Base-by-base conservation (phyloP, 1,284 basidiomycete species). In the Schizophyllum commune region DNA sequence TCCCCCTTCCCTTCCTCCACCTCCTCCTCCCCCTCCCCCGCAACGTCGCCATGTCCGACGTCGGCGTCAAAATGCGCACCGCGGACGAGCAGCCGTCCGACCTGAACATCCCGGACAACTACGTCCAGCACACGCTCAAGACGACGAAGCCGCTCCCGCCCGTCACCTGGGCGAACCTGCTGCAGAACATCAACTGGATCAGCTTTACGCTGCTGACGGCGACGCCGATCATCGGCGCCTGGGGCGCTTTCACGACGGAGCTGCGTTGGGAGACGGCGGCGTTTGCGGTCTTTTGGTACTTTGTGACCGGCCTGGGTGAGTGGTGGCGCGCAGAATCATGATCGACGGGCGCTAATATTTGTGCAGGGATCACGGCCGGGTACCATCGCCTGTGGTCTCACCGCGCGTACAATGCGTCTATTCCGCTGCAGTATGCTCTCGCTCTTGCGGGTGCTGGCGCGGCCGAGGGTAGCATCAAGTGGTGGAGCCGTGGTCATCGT, bases 321-420 rank as follows among this genome's bases (percentile, higher is more conserved):
- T 47, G 39, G 39, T 47, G 39, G 39, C 39, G 39, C 51, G 27
- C 55, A 32, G 6, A 21, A 27, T 32, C 27, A 11, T 22, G 27
- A 4, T 54, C 13, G 32, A 19, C 17, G 19, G 21, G 21, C 11
- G 15, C n/a, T 59, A 1, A 32, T 52, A 54, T 52, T 52, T 52
- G 34, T 52, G 15, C 58, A 80, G 77, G 84, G 39, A 87, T 89
- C 55, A 88, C 85, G 0, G 85, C 86, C 13, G 94, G 94, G 13
- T 97, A 96, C 76, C 94, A 97, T 71, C 86, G 95, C 62, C 82
- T 96, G 0, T 96, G 94, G 93, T 89, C 95, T 3, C 95, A 97
- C 72, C 85, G 94, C 59, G 80, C 91, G 0, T 96, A 95, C 75
- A 96, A 95, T 70, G 94, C 94, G n/a, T 85, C 87, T 0, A 79